Evolutionary conservation across 805 yeast species (phyloP), one percentile per base, ranked within the genome.

Genomic region (Metschnikowia proteae): DNA sequence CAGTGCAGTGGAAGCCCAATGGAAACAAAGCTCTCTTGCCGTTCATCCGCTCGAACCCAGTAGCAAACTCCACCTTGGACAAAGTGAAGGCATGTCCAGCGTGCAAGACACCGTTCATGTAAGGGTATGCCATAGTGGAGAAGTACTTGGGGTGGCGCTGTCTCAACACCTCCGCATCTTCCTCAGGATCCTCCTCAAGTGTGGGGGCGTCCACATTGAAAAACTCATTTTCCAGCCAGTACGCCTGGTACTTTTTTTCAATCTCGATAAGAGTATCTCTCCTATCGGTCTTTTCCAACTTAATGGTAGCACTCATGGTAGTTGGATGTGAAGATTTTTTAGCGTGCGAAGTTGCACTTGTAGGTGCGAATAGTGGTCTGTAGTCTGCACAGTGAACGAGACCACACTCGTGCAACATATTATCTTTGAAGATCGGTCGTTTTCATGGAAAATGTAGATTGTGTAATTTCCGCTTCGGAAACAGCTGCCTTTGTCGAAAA

Each of bases 1-100:
- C 99, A 32, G 99, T 94, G 80, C 99, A 94, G 72, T 94, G 99
- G 85, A 92, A 94, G 43, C 99, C 99, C 49, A 94, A 78, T 45
- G 99, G 98, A 74, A 88, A 94, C 52, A 91, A 74, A 33, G 97
- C 96, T 60, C 86, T 80, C 71, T 86, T 88, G 57, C 97, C 98
- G 63, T 79, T 79, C 92, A 94, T 86, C 72, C 97, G 83, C 75
- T 94, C 96, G 64, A 86, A 94, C 47, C 98, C 98, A 48, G 87
- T 77, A 40, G 91, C 84, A 65, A 85, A 94, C 68, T 94, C 99
- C 45, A 83, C 92, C 73, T 94, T 94, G 46, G 97, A 88, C 55
- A 92, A 76, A 33, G 98, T 94, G 75, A 92, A 94, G 59, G 90
- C 82, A 69, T 94, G 99, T 51, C 99, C 99, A 43, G 96, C 97